Conservation (phyloP, 805 yeast species). For the Candida boidinii region DNA sequence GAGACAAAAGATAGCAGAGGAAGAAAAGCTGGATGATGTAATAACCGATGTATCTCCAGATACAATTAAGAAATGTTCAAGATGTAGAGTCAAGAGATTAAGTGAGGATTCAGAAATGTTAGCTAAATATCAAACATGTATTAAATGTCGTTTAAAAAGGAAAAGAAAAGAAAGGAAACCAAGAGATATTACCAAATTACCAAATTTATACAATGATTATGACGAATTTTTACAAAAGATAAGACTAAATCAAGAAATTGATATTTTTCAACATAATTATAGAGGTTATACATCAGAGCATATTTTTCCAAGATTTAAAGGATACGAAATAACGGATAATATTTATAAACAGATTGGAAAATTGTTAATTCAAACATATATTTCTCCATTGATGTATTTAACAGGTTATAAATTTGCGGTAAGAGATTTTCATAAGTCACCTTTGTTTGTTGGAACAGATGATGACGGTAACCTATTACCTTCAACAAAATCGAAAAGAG, state of each 20-base stretch:
- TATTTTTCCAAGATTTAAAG: constrained; percentile 25
- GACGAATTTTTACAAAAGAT: constrained; percentile 24
- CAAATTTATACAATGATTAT: constrained; percentile 28
- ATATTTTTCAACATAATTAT: constrained; percentile 27
- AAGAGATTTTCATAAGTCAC: constrained; percentile 34
- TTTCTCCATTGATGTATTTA: constrained; percentile 29
- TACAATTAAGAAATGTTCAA: constrained; percentile 30
- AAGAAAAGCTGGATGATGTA: neutral
- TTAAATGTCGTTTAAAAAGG: constrained; percentile 30
- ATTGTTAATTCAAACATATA: constrained; percentile 25
- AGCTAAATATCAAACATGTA: constrained; percentile 33
- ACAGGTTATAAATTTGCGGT: constrained; percentile 37
- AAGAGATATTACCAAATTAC: constrained; percentile 21
- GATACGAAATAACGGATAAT: constrained; percentile 21
- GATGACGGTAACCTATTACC: constrained; percentile 11
- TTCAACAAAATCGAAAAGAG: constrained; percentile 30
- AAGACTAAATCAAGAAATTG: constrained; percentile 25
- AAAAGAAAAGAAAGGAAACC: constrained; percentile 24
- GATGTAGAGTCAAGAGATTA: constrained; percentile 32
- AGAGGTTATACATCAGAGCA: constrained; percentile 22
- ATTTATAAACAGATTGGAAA: constrained; percentile 27
- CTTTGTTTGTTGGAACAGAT: constrained; percentile 12
- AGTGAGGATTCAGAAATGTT: constrained; percentile 25
- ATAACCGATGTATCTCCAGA: neutral
- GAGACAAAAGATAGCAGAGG: neutral